Percentiles rank a stretch among this genome's conserved stretches.
phyloP scores from a whole-genome alignment of 2,329 filamentous ascomycete genomes.

The Colletotrichum sublineola region DNA sequence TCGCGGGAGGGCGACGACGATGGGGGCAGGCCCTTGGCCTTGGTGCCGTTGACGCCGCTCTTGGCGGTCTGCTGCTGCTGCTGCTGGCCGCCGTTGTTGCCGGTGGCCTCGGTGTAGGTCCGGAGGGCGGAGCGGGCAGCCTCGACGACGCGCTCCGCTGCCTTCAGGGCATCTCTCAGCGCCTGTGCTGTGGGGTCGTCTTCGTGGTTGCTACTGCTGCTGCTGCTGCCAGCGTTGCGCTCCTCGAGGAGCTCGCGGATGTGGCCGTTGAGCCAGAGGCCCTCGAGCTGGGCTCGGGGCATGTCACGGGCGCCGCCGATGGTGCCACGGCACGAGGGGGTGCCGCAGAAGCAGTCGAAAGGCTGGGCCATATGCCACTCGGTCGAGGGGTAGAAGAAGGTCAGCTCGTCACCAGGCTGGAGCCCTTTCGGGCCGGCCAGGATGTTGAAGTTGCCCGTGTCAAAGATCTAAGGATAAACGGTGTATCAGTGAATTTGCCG shows the following conservation, averaged over 20 bases:
- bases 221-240: slow-evolving; percentile 38
- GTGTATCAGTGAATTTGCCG: slow-evolving; percentile 30
- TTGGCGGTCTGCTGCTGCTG: slow-evolving; percentile 22
- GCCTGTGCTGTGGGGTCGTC: slow-evolving; percentile 58
- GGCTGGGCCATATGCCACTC: slow-evolving; percentile 82
- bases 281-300: slow-evolving; percentile 64
- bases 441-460: slow-evolving; percentile 68
- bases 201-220: slow-evolving; percentile 40
- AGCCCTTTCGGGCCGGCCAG: slow-evolving; percentile 70
- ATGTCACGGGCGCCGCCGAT: slow-evolving; percentile 76
- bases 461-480: slow-evolving; percentile 65
- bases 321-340: slow-evolving; percentile 68
- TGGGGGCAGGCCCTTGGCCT: slow-evolving; percentile 44
- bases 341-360: slow-evolving; percentile 75
- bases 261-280: slow-evolving; percentile 73
- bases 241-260: slow-evolving; percentile 69
- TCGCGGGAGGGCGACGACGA: slow-evolving; percentile 32
- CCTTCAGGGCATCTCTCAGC: slow-evolving; percentile 58
- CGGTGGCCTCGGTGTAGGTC: slow-evolving; percentile 51
- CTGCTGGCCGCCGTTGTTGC: slow-evolving; percentile 43
- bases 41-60: slow-evolving; percentile 35
- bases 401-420: slow-evolving; percentile 68
- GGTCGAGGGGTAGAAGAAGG: slow-evolving; percentile 82
- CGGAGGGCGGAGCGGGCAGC: slow-evolving; percentile 59
- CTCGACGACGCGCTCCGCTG: slow-evolving; percentile 63